Evolutionary conservation across 78 protist species (phyloP), one percentile per base, ranked within the genome.

Genomic region (Emiliania huxleyi): DNA sequence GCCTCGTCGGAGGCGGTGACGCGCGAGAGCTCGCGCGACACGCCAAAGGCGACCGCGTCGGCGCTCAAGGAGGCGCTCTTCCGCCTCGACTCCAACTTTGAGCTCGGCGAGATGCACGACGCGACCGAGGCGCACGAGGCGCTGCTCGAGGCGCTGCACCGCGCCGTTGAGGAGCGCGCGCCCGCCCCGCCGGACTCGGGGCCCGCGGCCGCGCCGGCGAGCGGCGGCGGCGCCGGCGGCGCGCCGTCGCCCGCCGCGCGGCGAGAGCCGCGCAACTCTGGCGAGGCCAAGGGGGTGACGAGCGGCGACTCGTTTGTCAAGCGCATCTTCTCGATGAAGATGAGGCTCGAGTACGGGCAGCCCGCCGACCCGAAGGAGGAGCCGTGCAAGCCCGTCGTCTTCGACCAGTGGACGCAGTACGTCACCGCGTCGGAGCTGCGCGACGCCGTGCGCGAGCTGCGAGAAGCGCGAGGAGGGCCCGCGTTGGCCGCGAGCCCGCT

Each of bases 381-480:
- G 83, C 43, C 2, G 44, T 35, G 44, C 23, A 35, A 73, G 42
- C 83, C 83, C 12, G 2, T 73, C 44, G 11, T 18, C 42, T 73
- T 73, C 18, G 83, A 73, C 83, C 83, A 73, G n/a, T 73, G 83
- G 83, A 73, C 83, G 37, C 83, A 73, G 18, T 73, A 73, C 83
- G n/a, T 73, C 37, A 18, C 19, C 42, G 83, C 83, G 40, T 35
- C 43, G 43, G 83, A 73, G 83, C 83, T 73, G 44, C 83, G 83
- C 23, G 42, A 73, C 22, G 83, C 83, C 22, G 83, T 73, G 37
- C 83, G 42, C 42, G 44, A 73, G 12, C 33, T 15, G 18, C 11
- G 37, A 69, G n/a, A n/a, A n/a, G 56, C n/a, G n/a, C n/a, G n/a
- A n/a, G n/a, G n/a, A n/a, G 15, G 8, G 29, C 29, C 29, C 62